Percentiles rank a stretch among this genome's conserved stretches.
Evolutionary conservation across 2,329 filamentous ascomycete genomes (phyloP).

Genomic region (Sporothrix schenckii): DNA sequence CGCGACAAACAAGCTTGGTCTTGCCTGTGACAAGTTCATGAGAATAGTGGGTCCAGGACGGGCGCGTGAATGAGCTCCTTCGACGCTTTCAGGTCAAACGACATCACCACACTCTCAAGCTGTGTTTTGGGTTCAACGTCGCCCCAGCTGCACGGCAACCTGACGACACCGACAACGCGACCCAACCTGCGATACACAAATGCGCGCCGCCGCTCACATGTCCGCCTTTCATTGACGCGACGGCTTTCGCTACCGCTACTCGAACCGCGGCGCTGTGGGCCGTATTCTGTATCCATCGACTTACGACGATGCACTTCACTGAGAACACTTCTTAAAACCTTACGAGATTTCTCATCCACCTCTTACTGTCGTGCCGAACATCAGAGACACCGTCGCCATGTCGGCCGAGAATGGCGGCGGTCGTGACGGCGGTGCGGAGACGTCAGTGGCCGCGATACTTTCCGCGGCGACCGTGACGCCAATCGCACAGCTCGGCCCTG

Average conservation of each 20-base stretch:
- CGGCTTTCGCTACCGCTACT: neutral
- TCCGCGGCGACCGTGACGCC: conserved; percentile 40
- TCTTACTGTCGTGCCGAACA: neutral
- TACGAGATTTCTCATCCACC: neutral
- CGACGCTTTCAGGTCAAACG: neutral
- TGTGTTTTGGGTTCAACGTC: conserved; percentile 3
- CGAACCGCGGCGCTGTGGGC: too few relatives aligned
- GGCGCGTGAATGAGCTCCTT: conserved; percentile 29
- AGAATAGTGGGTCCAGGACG: conserved; percentile 23
- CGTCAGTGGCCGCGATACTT: conserved; percentile 33
- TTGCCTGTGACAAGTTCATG: neutral
- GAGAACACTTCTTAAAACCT: neutral
- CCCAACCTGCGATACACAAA: neutral
- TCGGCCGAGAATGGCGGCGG: conserved; percentile 35
- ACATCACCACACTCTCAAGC: conserved; percentile 12
- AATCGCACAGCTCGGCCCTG: conserved; percentile 60
- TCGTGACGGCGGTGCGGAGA: conserved; percentile 33
- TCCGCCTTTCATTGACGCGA: neutral
- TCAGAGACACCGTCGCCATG: neutral
- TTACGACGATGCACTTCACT: neutral
- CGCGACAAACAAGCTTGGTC: neutral
- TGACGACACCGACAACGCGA: neutral
- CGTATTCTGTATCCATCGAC: neutral
- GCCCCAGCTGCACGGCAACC: neutral
- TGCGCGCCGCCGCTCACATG: neutral